These are phyloP conservation scores for Aspergillus fumigatiaffinis DNA, from an alignment of 2,329 filamentous ascomycete species.

Conservation along the genomic window DNA sequence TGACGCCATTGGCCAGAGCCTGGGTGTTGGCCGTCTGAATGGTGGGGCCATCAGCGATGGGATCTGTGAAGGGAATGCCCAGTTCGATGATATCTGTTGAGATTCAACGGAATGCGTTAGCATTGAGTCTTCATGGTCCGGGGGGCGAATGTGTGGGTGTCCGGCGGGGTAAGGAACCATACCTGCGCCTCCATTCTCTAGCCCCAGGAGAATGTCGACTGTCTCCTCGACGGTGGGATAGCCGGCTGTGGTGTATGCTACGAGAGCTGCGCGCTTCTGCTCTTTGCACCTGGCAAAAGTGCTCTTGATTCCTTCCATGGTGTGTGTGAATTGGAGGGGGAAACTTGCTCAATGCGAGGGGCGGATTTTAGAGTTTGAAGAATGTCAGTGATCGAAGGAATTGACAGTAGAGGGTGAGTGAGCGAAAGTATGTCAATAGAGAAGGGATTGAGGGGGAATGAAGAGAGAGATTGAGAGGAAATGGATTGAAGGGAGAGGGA, in stretches of 20 bases:
- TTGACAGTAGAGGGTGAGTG: not conserved
- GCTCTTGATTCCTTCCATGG: conserved; percentile 52
- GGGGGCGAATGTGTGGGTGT: not conserved
- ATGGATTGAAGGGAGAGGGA: not conserved
- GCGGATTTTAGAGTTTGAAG: not conserved
- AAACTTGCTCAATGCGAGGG: not conserved
- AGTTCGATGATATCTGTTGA: conserved; percentile 83
- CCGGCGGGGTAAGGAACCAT: conserved; percentile 25
- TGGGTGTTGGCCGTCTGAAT: conserved; percentile 94
- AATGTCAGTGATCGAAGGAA: not conserved
- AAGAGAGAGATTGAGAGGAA: not conserved
- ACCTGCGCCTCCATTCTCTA: conserved; percentile 93
- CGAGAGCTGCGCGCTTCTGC: conserved; percentile 69
- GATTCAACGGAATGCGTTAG: not conserved
- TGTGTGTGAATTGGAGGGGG: conserved; percentile 17
- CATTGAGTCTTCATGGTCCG: not conserved
- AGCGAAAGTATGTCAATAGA: not conserved
- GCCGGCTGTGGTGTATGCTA: conserved; percentile 94
- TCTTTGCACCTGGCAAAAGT: conserved; percentile 56
- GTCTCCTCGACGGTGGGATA: conserved; percentile 81
- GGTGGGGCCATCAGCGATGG: conserved; percentile 94
- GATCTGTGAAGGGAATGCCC: conserved; percentile 94
- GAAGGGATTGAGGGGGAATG: not conserved
- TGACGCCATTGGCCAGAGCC: conserved; percentile 85
- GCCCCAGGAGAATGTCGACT: conserved; percentile 75